A percentile compares a stretch with the other conserved stretches of the same genome.
Evolutionary conservation across 805 yeast species (phyloP).

Genomic region (Cyberlindnera mississippiensis): DNA sequence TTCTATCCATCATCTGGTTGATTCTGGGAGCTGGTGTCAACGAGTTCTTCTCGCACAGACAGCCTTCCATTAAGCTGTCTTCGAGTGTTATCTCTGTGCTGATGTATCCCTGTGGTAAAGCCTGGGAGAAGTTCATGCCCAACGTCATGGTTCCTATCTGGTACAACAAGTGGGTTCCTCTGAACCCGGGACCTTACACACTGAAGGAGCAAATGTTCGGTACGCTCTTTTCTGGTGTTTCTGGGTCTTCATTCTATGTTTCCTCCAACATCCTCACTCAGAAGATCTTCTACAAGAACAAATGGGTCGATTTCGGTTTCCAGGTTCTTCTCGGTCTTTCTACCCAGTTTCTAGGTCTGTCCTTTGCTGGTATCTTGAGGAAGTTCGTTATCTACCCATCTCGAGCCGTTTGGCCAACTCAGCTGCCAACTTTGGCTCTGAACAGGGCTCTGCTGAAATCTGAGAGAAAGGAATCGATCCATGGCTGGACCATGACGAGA

Average conservation of each 20-base stretch:
- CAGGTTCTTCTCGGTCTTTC: slow-evolving; percentile 50
- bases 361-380: slow-evolving; percentile 62
- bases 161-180: slow-evolving; percentile 35
- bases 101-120: slow-evolving; percentile 41
- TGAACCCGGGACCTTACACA: slow-evolving; percentile 65
- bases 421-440: slow-evolving; percentile 44
- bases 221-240: slow-evolving; percentile 37
- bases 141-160: slow-evolving; percentile 38
- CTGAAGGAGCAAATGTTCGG: slow-evolving; percentile 64
- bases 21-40: slow-evolving; percentile 51
- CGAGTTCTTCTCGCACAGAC: slow-evolving; percentile 53
- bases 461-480: slow-evolving; percentile 31
- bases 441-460: slow-evolving; percentile 42
- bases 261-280: slow-evolving; percentile 36
- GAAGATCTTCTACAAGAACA: slow-evolving; percentile 29
- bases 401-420: slow-evolving; percentile 50
- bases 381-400: slow-evolving; percentile 51
- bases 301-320: slow-evolving; percentile 41
- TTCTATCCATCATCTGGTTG: slow-evolving; percentile 41
- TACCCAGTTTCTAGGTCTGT: slow-evolving; percentile 61
- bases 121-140: slow-evolving; percentile 41
- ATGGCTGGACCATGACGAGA: slow-evolving; percentile 34
- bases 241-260: slow-evolving; percentile 33
- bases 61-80: slow-evolving; percentile 44
- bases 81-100: slow-evolving; percentile 44